Evolutionary conservation across 2,329 filamentous ascomycete genomes (phyloP).

Genomic region (Didymella glomerata): DNA sequence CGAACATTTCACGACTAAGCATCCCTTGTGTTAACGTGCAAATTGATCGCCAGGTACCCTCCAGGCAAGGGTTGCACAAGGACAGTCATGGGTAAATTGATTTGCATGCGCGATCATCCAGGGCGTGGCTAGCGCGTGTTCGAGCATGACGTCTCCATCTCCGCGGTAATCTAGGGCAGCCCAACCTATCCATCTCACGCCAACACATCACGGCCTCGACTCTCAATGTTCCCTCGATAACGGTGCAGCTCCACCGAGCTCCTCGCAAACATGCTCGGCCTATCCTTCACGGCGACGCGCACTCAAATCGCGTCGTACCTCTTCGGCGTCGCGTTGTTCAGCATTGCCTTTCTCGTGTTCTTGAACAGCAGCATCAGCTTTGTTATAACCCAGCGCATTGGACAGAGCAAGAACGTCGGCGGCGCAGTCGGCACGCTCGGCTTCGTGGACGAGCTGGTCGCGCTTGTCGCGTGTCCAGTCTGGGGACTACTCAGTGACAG

Average conservation of each 20-base stretch:
- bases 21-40: neutral
- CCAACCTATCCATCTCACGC: constrained; percentile 11
- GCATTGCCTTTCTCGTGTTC: constrained; percentile 89
- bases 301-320: constrained; percentile 74
- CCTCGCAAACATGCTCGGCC: constrained; percentile 45
- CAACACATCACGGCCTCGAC: constrained; percentile 1
- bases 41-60: constrained; percentile 8
- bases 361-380: constrained; percentile 86
- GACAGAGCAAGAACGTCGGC: constrained; percentile 75
- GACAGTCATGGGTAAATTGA: constrained; percentile 3
- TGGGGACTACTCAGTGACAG: constrained; percentile 84
- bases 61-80: constrained; percentile 12
- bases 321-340: constrained; percentile 82
- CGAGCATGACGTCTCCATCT: constrained; percentile 12
- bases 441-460: constrained; percentile 84
- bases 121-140: constrained; percentile 24
- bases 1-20: neutral
- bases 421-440: constrained; percentile 85
- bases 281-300: constrained; percentile 64
- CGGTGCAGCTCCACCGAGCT: constrained; percentile 35
- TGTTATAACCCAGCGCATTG: constrained; percentile 83
- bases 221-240: constrained; percentile 24
- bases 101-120: constrained; percentile 6
- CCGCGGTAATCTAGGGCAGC: constrained; percentile 18
- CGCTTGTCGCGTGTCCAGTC: constrained; percentile 78